phyloP scores from a whole-genome alignment of 164 flowering plant species.

The Liriodendron chinense region DNA sequence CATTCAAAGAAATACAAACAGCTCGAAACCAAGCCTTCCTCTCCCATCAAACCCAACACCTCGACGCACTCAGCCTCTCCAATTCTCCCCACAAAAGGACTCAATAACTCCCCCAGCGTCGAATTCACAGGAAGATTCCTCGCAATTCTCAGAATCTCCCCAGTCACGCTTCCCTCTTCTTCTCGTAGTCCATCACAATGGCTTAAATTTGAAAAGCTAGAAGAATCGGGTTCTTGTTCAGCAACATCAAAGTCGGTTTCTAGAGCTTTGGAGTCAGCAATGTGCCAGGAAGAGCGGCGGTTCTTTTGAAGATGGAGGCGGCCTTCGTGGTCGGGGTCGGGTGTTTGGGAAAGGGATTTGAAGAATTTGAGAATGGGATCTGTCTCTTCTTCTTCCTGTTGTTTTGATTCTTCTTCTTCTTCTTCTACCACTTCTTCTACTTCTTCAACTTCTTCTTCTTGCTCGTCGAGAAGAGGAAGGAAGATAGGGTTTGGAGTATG shows the following conservation, averaged over 20 bases:
- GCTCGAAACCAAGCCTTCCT: slow-evolving; percentile 47
- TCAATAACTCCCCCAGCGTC: slow-evolving; percentile 67
- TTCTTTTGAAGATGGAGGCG: slow-evolving; percentile 46
- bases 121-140: slow-evolving; percentile 51
- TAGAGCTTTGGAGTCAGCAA: slow-evolving; percentile 26
- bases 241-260: slow-evolving; percentile 6
- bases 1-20: slow-evolving; percentile 84
- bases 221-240: neutral
- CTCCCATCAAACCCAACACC: slow-evolving; percentile 51
- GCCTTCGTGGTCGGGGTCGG: slow-evolving; percentile 52
- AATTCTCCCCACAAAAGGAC: slow-evolving; percentile 44
- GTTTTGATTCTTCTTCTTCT: slow-evolving; percentile 9
- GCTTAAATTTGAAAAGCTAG: neutral
- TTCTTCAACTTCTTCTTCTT: slow-evolving; percentile 17
- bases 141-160: slow-evolving; percentile 54
- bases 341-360: slow-evolving; percentile 47
- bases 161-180: slow-evolving; percentile 26
- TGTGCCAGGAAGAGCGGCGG: slow-evolving; percentile 67
- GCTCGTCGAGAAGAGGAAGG: slow-evolving; percentile 46
- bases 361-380: slow-evolving; percentile 74
- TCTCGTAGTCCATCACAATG: neutral
- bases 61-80: slow-evolving; percentile 52
- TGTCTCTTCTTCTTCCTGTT: slow-evolving; percentile 7
- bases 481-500: slow-evolving; percentile 37
- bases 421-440: slow-evolving; percentile 17